Conservation (phyloP, 2,329 filamentous ascomycete genomes). For the Arthroderma sp. region DNA sequence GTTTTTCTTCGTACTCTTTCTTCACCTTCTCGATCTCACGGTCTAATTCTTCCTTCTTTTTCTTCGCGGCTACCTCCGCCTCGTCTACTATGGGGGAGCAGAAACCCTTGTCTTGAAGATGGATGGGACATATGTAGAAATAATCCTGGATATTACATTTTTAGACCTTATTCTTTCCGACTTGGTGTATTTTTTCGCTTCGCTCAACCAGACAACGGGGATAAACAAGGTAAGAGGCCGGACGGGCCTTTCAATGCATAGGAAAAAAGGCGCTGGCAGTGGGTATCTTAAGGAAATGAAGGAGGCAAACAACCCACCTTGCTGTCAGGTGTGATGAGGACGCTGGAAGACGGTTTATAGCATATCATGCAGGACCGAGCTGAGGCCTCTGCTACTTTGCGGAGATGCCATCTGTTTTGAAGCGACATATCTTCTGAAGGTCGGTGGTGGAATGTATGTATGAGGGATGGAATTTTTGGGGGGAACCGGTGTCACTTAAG, state of each 20-base stretch:
- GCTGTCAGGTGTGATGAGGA: conserved; percentile 77
- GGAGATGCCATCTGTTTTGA: conserved; percentile 70
- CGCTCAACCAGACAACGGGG: too few relatives aligned
- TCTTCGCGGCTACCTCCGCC: conserved; percentile 29
- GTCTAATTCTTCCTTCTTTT: conserved; percentile 31
- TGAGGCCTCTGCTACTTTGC: conserved; percentile 72
- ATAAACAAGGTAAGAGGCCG: too few relatives aligned
- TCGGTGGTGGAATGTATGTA: too few relatives aligned
- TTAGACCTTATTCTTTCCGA: neutral
- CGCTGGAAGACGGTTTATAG: conserved; percentile 74
- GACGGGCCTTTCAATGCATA: too few relatives aligned
- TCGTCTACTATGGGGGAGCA: conserved; percentile 44
- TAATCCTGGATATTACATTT: conserved; percentile 47
- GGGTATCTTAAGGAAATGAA: neutral
- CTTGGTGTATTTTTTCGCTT: too few relatives aligned
- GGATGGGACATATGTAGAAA: conserved; percentile 77
- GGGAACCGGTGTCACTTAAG: too few relatives aligned
- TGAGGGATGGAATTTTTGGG: too few relatives aligned
- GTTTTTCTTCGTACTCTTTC: conserved; percentile 58
- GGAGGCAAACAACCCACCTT: conserved; percentile 46
- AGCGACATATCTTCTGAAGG: conserved; percentile 21
- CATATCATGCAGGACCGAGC: conserved; percentile 82
- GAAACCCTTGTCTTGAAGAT: conserved; percentile 73
- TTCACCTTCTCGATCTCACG: conserved; percentile 36
- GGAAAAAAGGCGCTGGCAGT: neutral